Conservation (phyloP, 106 monocot species). For the Dioscorea zingiberensis region DNA sequence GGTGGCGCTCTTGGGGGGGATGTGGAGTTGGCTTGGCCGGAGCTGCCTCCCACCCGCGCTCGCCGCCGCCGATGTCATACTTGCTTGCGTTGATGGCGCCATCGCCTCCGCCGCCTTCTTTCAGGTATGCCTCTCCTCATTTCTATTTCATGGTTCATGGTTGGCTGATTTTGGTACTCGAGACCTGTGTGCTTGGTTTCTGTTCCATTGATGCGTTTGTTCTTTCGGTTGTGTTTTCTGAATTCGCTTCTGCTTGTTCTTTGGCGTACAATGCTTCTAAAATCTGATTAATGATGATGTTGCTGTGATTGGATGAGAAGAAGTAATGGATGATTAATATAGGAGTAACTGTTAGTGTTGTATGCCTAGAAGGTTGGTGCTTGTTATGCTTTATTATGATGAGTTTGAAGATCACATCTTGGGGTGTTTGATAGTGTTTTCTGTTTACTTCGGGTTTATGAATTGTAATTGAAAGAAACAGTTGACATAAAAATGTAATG, state of each 20-base stretch:
- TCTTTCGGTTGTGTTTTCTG: not conserved
- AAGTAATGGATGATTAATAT: not conserved
- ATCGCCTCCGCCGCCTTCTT: slow-evolving; percentile 56
- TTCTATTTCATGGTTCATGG: not conserved
- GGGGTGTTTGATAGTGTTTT: too few species aligned
- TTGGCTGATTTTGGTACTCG: not conserved
- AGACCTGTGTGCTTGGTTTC: not conserved
- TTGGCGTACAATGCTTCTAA: not conserved
- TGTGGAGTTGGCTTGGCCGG: not conserved
- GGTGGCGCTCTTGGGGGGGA: too few species aligned
- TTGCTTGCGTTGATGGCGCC: slow-evolving; percentile 42
- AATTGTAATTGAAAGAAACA: too few species aligned
- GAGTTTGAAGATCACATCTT: too few species aligned
- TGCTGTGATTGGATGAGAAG: not conserved
- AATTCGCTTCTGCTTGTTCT: not conserved
- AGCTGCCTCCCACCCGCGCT: slow-evolving; percentile 39
- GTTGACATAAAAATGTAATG: too few species aligned
- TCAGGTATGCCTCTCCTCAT: slow-evolving; percentile 31
- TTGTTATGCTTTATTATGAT: too few species aligned
- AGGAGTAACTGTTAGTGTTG: not conserved
- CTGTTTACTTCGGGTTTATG: too few species aligned
- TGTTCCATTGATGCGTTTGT: not conserved
- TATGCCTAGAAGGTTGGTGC: too few species aligned
- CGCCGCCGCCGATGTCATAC: slow-evolving; percentile 22
- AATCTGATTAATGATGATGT: not conserved